Evolutionary conservation across 306 rosid species (phyloP).

Genomic region (Cicer chorassanicum): DNA sequence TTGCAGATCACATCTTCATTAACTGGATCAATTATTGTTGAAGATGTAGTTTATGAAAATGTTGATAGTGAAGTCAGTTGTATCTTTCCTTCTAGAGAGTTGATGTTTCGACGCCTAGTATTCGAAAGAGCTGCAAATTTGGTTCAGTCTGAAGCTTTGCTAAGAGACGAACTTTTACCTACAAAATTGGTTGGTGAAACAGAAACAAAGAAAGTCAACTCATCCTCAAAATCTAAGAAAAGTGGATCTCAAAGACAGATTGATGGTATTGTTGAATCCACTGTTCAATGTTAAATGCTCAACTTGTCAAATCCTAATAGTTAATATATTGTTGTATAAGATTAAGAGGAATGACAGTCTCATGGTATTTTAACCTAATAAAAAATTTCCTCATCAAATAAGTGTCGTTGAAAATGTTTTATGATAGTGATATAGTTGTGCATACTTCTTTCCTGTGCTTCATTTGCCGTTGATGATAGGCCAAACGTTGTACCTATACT

Average conservation of each 20-base stretch:
- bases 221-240: conserved; percentile 73
- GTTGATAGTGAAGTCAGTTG: conserved; percentile 58
- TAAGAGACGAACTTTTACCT: conserved; percentile 54
- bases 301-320: conserved; percentile 21
- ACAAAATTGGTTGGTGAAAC: conserved; percentile 51
- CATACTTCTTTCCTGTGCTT: conserved; percentile 17
- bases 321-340: conserved; percentile 23
- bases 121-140: conserved; percentile 85
- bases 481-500: conserved; percentile 2
- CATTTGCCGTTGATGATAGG: conserved; percentile 1
- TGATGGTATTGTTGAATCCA: conserved; percentile 56
- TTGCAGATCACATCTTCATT: conserved; percentile 79
- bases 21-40: conserved; percentile 83
- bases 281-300: conserved; percentile 12
- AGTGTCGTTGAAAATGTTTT: background rate
- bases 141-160: conserved; percentile 95
- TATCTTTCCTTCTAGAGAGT: conserved; percentile 68
- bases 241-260: conserved; percentile 55
- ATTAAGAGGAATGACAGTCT: conserved; percentile 31
- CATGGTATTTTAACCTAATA: conserved; percentile 22
- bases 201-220: conserved; percentile 59
- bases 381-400: background rate
- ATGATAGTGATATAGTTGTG: conserved; percentile 1
- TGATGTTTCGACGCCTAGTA: conserved; percentile 86
- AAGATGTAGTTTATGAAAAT: conserved; percentile 87